Evolutionary conservation across 2,329 filamentous ascomycete genomes (phyloP), one percentile per base, ranked within the genome.

Genomic region (Dactylonectria macrodidyma): DNA sequence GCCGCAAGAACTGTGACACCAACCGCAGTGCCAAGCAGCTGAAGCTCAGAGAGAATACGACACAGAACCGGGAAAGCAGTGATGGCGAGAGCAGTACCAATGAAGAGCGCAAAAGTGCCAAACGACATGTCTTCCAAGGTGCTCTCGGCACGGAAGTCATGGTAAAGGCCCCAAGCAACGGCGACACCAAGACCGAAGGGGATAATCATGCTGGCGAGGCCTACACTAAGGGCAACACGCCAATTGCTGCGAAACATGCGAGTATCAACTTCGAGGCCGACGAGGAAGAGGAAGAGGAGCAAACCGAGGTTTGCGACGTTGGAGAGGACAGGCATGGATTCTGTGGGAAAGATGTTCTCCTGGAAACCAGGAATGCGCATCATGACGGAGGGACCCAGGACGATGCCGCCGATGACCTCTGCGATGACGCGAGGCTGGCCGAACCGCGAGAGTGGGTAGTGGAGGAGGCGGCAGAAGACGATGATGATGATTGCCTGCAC

Each of bases 61-160:
- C 95, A 98, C 12, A 98, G 88, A 0, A 98, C 95, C 0, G 95
- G 95, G 75, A 98, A 92, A 9, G 90, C 94, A 1, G 95, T 98
- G 74, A 98, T 98, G 33, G 95, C 93, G 81, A 98, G 91, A 0
- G 95, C 95, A 60, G 97, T 95, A 80, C 95, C 95, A 71, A 98
- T 93, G 78, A 98, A 98, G 33, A 88, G 81, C 68, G 85, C 85
- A 55, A 94, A 89, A 11, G 86, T 82, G 56, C 84, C 85, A 67
- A 89, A 89, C 22, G 79, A 76, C 66, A 88, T 84, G 41, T 80
- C 76, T 16, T 80, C 71, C 24, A 82, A 75, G 47, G 80, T 79
- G 3, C 76, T 71, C 38, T 87, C 84, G 11, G 77, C 44, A 24
- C 84, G 84, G 75, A 97, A 97, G 65, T 95, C 81, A 66, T 95